phyloP scores from a whole-genome alignment of 768 basidiomycete genomes.

The Lentinus tigrinus region DNA sequence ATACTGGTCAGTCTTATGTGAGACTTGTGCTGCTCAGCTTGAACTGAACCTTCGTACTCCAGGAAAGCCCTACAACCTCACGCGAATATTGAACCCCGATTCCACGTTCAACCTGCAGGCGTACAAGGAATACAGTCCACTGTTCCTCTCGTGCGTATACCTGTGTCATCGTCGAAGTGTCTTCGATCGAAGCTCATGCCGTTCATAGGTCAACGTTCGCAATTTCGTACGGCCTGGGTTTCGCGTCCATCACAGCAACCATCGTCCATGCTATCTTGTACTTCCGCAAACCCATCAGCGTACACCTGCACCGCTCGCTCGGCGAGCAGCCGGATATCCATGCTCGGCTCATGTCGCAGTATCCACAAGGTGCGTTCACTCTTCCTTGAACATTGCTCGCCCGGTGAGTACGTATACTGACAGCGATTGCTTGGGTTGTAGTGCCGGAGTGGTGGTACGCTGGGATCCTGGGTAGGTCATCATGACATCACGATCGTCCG shows the following conservation, averaged over 20 bases:
- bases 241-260: constrained; percentile 47
- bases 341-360: constrained; percentile 41
- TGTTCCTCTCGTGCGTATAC: constrained; percentile 39
- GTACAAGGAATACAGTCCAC: constrained; percentile 44
- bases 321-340: constrained; percentile 51
- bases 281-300: constrained; percentile 40
- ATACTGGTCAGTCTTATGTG: constrained; percentile 28
- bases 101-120: constrained; percentile 34
- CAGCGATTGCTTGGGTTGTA: not conserved
- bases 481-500: not conserved
- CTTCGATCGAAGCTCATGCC: constrained; percentile 33
- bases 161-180: not conserved
- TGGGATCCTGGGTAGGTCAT: constrained; percentile 34
- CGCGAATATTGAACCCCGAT: constrained; percentile 36
- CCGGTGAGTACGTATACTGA: not conserved
- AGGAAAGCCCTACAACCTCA: constrained; percentile 38
- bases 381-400: not conserved
- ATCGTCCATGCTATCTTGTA: constrained; percentile 44
- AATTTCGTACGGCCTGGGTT: constrained; percentile 40
- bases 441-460: constrained; percentile 52
- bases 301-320: constrained; percentile 41
- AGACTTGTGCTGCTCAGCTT: not conserved
- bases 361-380: constrained; percentile 18
- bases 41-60: not conserved
- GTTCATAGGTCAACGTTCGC: constrained; percentile 33